Percentiles rank a stretch among this genome's conserved stretches.
Conservation (phyloP, 78 protist genomes). For the Dictyostelium brefeldianum region DNA sequence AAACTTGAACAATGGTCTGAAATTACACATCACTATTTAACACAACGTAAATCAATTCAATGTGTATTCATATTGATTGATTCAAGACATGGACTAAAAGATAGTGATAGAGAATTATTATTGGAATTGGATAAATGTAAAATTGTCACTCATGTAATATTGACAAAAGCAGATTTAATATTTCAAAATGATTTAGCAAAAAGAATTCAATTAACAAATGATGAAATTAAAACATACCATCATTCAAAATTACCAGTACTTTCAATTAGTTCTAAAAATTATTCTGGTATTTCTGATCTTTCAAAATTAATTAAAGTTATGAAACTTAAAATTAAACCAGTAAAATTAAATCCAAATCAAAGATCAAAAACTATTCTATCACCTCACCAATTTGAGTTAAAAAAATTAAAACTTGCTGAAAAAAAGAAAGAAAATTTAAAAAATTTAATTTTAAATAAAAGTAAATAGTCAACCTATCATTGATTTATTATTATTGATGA, state of each 20-base stretch:
- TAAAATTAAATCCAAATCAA: constrained; percentile 6
- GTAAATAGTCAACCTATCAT: no score
- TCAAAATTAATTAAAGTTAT: background rate
- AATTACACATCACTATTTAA: constrained; percentile 27
- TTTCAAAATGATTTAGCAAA: constrained; percentile 34
- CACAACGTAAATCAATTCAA: constrained; percentile 35
- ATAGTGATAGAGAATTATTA: constrained; percentile 43
- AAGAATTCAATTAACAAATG: constrained; percentile 15
- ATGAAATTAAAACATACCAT: constrained; percentile 33
- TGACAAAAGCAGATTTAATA: constrained; percentile 68
- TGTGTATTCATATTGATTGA: constrained; percentile 61
- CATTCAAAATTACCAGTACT: constrained; percentile 25
- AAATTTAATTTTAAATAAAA: background rate
- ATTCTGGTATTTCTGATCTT: constrained; percentile 42
- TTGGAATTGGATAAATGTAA: constrained; percentile 25
- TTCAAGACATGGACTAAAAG: constrained; percentile 68
- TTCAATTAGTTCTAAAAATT: constrained; percentile 31
- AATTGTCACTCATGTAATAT: constrained; percentile 33
- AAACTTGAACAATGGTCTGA: constrained; percentile 35
- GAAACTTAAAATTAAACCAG: background rate
- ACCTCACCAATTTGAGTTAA: background rate
- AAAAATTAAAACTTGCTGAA: background rate
- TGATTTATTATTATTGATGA: no score
- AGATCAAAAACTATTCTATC: background rate
- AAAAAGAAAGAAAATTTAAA: background rate